Evolutionary conservation across 768 basidiomycete species (phyloP).

Genomic region (Kwoniella dendrophila): DNA sequence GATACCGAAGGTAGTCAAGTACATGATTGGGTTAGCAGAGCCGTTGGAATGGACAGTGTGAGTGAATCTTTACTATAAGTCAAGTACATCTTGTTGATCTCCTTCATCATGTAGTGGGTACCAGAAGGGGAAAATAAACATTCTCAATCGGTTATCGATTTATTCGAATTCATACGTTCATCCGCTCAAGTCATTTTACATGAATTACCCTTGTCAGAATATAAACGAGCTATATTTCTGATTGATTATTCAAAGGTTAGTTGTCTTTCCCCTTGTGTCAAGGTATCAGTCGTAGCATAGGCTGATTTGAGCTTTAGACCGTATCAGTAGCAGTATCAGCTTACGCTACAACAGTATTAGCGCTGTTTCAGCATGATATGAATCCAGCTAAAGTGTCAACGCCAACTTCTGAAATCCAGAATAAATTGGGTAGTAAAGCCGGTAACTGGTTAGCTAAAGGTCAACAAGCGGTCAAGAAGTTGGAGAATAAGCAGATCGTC

Average conservation of each 20-base stretch:
- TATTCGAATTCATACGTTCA: slow-evolving; percentile 52
- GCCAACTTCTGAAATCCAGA: slow-evolving; percentile 34
- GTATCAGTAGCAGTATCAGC: slow-evolving; percentile 46
- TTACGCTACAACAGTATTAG: slow-evolving; percentile 51
- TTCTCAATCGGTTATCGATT: slow-evolving; percentile 53
- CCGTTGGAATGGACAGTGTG: slow-evolving; percentile 53
- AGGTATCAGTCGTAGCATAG: neutral
- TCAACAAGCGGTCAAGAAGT: slow-evolving; percentile 52
- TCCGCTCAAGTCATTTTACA: slow-evolving; percentile 45
- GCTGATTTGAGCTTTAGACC: slow-evolving; percentile 34
- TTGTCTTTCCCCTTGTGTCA: neutral
- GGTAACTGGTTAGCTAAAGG: slow-evolving; percentile 55
- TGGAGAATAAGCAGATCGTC: slow-evolving; percentile 52
- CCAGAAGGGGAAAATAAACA: slow-evolving; percentile 51
- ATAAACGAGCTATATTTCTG: slow-evolving; percentile 52
- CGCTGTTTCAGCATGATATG: slow-evolving; percentile 51
- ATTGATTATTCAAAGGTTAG: slow-evolving; percentile 54
- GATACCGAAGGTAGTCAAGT: slow-evolving; percentile 49
- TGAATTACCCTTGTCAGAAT: slow-evolving; percentile 51
- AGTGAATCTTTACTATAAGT: slow-evolving; percentile 31
- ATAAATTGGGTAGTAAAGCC: slow-evolving; percentile 49
- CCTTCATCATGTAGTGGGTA: slow-evolving; percentile 42
- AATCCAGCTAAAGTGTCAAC: slow-evolving; percentile 32
- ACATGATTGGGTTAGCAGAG: slow-evolving; percentile 53
- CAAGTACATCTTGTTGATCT: too few relatives aligned